Percentiles rank a stretch among this genome's conserved stretches.
Conservation (phyloP, 2,329 filamentous ascomycete genomes). For the Exophiala sp. region DNA sequence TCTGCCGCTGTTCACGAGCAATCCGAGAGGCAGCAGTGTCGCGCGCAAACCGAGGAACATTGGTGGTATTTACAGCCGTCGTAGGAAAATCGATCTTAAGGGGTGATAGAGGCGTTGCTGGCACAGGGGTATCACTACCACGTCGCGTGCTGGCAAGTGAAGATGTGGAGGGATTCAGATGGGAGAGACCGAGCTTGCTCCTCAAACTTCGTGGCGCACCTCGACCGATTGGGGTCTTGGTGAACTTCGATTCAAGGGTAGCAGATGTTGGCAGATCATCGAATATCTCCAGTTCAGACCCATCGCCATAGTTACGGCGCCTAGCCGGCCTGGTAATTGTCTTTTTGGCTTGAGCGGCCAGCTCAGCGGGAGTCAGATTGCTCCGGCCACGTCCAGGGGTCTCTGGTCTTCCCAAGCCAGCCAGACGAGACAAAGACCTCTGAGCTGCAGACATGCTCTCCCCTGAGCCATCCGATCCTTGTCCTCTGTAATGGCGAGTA, state of each 20-base stretch:
- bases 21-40: slow-evolving; percentile 62
- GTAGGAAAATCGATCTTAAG: slow-evolving; percentile 45
- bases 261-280: slow-evolving; percentile 90
- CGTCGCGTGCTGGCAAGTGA: slow-evolving; percentile 28
- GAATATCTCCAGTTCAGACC: slow-evolving; percentile 84
- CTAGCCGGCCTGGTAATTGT: slow-evolving; percentile 68
- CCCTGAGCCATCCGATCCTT: slow-evolving; percentile 67
- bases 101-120: slow-evolving; percentile 54
- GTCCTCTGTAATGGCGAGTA: slow-evolving; percentile 66
- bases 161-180: slow-evolving; percentile 30
- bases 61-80: slow-evolving; percentile 21
- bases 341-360: slow-evolving; percentile 56
- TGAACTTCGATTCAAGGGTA: slow-evolving; percentile 71
- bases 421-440: slow-evolving; percentile 38
- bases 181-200: slow-evolving; percentile 45
- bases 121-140: slow-evolving; percentile 40
- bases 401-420: slow-evolving; percentile 42
- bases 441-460: slow-evolving; percentile 43
- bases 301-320: slow-evolving; percentile 76
- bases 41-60: slow-evolving; percentile 55
- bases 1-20: slow-evolving; percentile 57
- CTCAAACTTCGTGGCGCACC: slow-evolving; percentile 60
- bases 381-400: slow-evolving; percentile 43
- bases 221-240: slow-evolving; percentile 68
- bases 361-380: slow-evolving; percentile 46